These are phyloP conservation scores for Suillus fuscotomentosus DNA, from an alignment of 768 basidiomycete genomes.

Conservation along the genomic window DNA sequence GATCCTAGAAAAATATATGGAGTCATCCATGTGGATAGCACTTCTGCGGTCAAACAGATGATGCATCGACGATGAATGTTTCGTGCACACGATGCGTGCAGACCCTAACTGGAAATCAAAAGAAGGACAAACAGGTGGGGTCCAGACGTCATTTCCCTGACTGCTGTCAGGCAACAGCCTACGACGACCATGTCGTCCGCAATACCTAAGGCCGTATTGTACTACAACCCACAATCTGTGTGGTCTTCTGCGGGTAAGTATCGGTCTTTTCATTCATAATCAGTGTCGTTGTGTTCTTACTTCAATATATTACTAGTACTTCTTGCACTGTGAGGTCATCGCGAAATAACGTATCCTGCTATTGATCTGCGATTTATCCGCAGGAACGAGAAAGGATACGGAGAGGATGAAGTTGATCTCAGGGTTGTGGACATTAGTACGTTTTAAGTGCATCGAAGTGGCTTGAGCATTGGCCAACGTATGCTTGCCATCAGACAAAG, in stretches of 20 bases:
- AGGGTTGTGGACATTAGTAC: constrained; percentile 65
- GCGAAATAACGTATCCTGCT: not conserved
- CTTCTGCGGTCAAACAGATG: not conserved
- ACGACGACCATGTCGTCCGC: constrained; percentile 16
- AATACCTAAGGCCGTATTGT: constrained; percentile 79
- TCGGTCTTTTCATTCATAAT: not conserved
- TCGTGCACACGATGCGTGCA: not conserved
- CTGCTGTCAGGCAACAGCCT: not conserved
- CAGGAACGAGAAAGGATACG: constrained; percentile 81
- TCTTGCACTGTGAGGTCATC: constrained; percentile 49
- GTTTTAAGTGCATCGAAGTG: constrained; percentile 10
- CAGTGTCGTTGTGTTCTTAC: constrained; percentile 1
- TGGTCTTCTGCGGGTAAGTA: constrained; percentile 68
- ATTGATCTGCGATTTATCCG: constrained; percentile 5
- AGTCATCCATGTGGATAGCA: not conserved
- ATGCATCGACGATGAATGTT: not conserved
- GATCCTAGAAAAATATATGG: not conserved
- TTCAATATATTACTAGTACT: constrained; percentile 37
- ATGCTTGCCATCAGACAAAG: constrained; percentile 48
- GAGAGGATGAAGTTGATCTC: constrained; percentile 68
- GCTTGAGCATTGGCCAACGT: not conserved
- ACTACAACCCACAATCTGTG: constrained; percentile 57
- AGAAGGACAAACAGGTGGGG: constrained; percentile 5
- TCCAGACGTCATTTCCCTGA: constrained; percentile 1
- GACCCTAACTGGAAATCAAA: constrained; percentile 6